phyloP scores from a whole-genome alignment of 176 grass and related monocot species.

The Musa schizocarpa region DNA sequence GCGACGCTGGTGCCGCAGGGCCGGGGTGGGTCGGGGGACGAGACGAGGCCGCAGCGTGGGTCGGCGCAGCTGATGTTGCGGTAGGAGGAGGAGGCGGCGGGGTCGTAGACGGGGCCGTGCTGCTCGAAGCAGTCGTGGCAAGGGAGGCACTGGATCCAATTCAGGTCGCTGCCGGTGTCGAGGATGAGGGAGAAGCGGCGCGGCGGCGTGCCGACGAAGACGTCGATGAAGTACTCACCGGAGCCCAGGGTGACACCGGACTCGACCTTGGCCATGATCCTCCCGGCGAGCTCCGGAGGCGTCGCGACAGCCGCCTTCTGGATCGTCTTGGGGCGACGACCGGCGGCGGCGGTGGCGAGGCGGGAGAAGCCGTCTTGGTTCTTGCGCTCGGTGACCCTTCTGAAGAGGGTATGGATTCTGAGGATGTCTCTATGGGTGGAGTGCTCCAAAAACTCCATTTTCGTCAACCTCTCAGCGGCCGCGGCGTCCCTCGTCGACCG shows the following conservation, averaged over 20 bases:
- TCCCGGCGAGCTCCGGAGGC: slow-evolving; percentile 37
- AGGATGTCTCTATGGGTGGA: slow-evolving; percentile 41
- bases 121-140: slow-evolving; percentile 83
- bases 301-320: neutral
- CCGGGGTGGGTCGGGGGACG: slow-evolving; percentile 21
- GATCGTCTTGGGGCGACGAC: neutral
- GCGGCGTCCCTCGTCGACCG: slow-evolving; percentile 15
- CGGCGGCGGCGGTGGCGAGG: neutral
- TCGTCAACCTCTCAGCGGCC: slow-evolving; percentile 7
- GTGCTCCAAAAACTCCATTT: slow-evolving; percentile 30
- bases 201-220: slow-evolving; percentile 76
- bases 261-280: slow-evolving; percentile 56
- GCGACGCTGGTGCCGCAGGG: neutral
- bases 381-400: slow-evolving; percentile 2
- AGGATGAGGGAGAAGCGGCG: slow-evolving; percentile 76
- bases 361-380: neutral
- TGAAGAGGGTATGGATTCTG: slow-evolving; percentile 45
- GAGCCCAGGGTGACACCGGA: slow-evolving; percentile 75
- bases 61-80: slow-evolving; percentile 64
- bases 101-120: slow-evolving; percentile 61
- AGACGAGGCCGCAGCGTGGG: slow-evolving; percentile 44
- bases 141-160: slow-evolving; percentile 89
- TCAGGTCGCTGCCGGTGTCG: slow-evolving; percentile 94
- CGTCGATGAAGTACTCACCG: slow-evolving; percentile 79
- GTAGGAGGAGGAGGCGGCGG: slow-evolving; percentile 49